These are phyloP conservation scores for Chaetomium olivaceum DNA, from an alignment of 2,329 filamentous ascomycete genomes.

Conservation along the genomic window DNA sequence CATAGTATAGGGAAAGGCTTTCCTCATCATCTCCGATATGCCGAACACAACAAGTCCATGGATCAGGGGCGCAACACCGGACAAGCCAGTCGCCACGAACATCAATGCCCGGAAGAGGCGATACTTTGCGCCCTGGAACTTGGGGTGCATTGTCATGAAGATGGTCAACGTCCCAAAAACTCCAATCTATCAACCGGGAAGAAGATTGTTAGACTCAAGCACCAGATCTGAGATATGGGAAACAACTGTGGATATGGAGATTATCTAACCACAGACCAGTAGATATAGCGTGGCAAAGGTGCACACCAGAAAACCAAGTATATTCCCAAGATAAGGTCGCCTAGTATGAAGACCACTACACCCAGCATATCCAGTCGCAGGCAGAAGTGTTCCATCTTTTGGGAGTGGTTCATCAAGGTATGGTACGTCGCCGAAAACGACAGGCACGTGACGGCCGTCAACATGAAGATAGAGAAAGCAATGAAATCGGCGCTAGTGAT, in stretches of 20 bases:
- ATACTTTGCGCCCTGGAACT: neutral
- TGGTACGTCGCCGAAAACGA: neutral
- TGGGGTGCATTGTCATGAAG: neutral
- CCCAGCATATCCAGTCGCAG: neutral
- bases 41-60: neutral
- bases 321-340: neutral
- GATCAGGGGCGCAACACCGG: neutral
- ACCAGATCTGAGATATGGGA: neutral
- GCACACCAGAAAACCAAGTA: neutral
- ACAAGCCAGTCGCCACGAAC: neutral
- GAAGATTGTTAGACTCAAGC: neutral
- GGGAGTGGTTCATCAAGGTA: neutral
- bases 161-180: neutral
- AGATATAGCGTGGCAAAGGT: neutral
- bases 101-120: neutral
- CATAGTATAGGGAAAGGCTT: neutral
- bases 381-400: neutral
- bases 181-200: neutral
- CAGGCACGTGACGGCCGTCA: neutral
- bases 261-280: neutral
- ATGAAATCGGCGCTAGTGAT: neutral
- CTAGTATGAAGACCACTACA: neutral
- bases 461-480: neutral
- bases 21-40: neutral
- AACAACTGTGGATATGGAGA: neutral